These are phyloP conservation scores for Penicillium sp. DNA, from an alignment of 2,329 filamentous ascomycete genomes.

Conservation along the genomic window DNA sequence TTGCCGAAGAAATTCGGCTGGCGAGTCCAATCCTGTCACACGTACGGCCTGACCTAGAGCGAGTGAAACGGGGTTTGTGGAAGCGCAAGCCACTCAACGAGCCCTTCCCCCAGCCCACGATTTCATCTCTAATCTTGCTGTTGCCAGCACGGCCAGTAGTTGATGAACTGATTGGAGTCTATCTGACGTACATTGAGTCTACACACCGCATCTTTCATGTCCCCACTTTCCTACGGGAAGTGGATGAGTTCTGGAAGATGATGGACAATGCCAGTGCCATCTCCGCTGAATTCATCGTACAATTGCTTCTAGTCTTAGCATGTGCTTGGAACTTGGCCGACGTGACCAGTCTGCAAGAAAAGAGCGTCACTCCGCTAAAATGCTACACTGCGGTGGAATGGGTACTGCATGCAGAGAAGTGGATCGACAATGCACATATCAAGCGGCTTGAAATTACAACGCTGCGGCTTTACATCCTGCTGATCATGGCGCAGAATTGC, in stretches of 20 bases:
- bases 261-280: constrained; percentile 29
- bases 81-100: constrained; percentile 34
- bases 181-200: constrained; percentile 44
- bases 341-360: constrained; percentile 29
- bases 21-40: constrained; percentile 39
- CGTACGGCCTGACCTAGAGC: constrained; percentile 37
- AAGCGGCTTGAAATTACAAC: constrained; percentile 55
- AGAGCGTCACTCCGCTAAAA: constrained; percentile 30
- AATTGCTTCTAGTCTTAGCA: constrained; percentile 42
- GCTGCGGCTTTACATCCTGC: constrained; percentile 55
- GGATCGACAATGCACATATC: constrained; percentile 75
- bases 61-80: constrained; percentile 35
- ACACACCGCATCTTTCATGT: constrained; percentile 45
- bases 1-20: constrained; percentile 41
- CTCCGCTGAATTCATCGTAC: constrained; percentile 37
- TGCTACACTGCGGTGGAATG: constrained; percentile 59
- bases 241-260: constrained; percentile 40
- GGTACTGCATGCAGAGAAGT: constrained; percentile 85
- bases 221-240: constrained; percentile 43
- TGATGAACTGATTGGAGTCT: constrained; percentile 42
- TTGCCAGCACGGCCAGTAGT: constrained; percentile 39
- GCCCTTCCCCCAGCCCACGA: constrained; percentile 34
- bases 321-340: constrained; percentile 43
- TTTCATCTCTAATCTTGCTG: constrained; percentile 32
- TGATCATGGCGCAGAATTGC: constrained; percentile 53